Base-by-base conservation (phyloP, 805 yeast genomes). In the Lachancea lanzarotensis region DNA sequence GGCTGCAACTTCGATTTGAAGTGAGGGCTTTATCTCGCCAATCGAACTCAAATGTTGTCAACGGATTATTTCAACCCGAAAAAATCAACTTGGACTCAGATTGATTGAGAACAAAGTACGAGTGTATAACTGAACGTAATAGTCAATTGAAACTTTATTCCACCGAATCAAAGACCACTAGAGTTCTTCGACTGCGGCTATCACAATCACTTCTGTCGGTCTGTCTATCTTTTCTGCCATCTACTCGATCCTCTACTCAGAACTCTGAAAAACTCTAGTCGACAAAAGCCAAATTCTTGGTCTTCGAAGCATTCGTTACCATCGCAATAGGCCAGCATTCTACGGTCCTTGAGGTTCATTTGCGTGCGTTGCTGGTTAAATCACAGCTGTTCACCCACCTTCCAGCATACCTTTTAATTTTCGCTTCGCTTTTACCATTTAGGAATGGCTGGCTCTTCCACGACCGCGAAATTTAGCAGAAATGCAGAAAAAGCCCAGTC, bases 401-500 rank as follows among this genome's bases (percentile, higher is more conserved):
- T 13, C 31, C 13, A 29, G 31, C 31, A 29, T 29, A 13, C 13
- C 31, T 11, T 18, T 35, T 35, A n/a, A 8, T 22, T 35, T 32
- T 32, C 35, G 35, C 19, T 13, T 18, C 38, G 20, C 10, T 35
- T 19, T 35, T 10, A 35, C 38, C 26, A 18, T 35, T 35, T 35
- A 35, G 38, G 38, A 35, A 35, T 35, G 38, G 38, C 38, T 35
- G 38, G 38, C 38, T 17, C 35, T 22, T 22, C 16, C 16, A 35
- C 19, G 19, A 13, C 19, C 38, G 38, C 38, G 38, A 35, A 35
- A 35, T 19, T 35, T 6, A 35, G 17, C 35, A 32, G 4, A 13
- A 17, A 17, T 32, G 12, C 11, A 16, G 35, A 19, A 32, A 32
- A 32, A 32, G 17, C 35, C 19, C 13, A 9, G 19, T 32, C 11